Evolutionary conservation across 1,284 basidiomycete genomes (phyloP).

Genomic region (Trichosporon sp.): DNA sequence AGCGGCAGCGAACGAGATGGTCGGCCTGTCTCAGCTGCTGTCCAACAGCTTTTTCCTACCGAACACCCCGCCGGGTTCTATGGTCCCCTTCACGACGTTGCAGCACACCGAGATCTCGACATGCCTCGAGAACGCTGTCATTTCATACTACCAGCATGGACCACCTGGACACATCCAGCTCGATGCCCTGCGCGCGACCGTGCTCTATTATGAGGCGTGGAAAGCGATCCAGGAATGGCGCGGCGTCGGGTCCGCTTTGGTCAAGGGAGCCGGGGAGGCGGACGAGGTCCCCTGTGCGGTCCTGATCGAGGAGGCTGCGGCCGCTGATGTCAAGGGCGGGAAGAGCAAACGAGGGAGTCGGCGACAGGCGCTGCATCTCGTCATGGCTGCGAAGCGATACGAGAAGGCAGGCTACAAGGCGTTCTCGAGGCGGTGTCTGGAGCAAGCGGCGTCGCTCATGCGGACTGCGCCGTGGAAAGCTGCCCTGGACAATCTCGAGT

Average conservation of each 20-base stretch:
- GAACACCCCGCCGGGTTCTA: constrained; percentile 28
- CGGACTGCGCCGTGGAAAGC: constrained; percentile 47
- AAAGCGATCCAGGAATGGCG: constrained; percentile 43
- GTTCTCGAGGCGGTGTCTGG: constrained; percentile 48
- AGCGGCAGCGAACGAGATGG: constrained; percentile 49
- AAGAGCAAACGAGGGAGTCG: constrained; percentile 34
- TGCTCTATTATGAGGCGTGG: constrained; percentile 49
- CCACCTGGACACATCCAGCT: constrained; percentile 39
- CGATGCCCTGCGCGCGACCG: constrained; percentile 45
- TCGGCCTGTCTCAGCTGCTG: constrained; percentile 42
- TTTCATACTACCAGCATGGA: constrained; percentile 30
- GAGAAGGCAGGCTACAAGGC: constrained; percentile 53
- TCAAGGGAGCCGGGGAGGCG: constrained; percentile 43
- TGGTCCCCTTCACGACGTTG: constrained; percentile 33
- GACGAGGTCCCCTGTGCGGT: constrained; percentile 54
- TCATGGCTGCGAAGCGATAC: constrained; percentile 52
- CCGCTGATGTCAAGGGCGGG: constrained; percentile 44
- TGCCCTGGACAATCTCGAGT: constrained; percentile 50
- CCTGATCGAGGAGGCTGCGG: constrained; percentile 53
- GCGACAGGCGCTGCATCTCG: constrained; percentile 50
- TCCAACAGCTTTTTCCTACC: constrained; percentile 39
- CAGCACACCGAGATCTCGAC: constrained; percentile 44
- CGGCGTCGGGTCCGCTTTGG: constrained; percentile 37
- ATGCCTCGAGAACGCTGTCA: constrained; percentile 47
- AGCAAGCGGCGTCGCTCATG: constrained; percentile 44